Percentiles rank a stretch among this genome's conserved stretches.
Conservation (phyloP, 1,284 basidiomycete species). For the Cystodermella granulosa region DNA sequence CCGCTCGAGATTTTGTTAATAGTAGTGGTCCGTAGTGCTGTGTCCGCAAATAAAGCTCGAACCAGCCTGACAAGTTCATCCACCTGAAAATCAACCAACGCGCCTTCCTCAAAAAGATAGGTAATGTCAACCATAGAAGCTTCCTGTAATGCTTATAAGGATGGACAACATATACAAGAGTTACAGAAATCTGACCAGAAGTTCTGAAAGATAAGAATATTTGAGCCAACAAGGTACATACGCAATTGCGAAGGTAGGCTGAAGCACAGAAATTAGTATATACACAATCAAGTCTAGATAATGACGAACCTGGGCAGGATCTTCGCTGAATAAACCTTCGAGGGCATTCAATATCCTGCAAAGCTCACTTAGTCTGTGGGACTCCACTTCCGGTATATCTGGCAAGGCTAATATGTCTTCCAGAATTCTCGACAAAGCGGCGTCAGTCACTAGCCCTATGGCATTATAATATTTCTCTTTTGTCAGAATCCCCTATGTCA, state of each 20-base stretch:
- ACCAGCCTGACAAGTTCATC: conserved; percentile 81
- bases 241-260: conserved; percentile 67
- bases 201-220: conserved; percentile 86
- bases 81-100: conserved; percentile 84
- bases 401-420: conserved; percentile 72
- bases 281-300: not conserved
- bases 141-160: conserved; percentile 50
- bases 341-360: conserved; percentile 75
- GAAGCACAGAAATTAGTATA: conserved; percentile 5
- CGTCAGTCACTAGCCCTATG: conserved; percentile 73
- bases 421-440: conserved; percentile 65
- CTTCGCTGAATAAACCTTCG: conserved; percentile 75
- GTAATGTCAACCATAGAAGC: conserved; percentile 91
- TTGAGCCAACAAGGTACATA: conserved; percentile 93
- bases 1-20: conserved; percentile 66
- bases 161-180: not conserved
- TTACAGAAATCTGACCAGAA: conserved; percentile 58
- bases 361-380: conserved; percentile 75
- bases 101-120: conserved; percentile 88
- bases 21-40: conserved; percentile 73
- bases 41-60: conserved; percentile 86
- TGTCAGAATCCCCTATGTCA: conserved; percentile 52
- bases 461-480: conserved; percentile 64
- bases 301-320: conserved; percentile 47
- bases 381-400: conserved; percentile 91